phyloP scores from a whole-genome alignment of 805 yeast genomes.

The Candida railenensis region DNA sequence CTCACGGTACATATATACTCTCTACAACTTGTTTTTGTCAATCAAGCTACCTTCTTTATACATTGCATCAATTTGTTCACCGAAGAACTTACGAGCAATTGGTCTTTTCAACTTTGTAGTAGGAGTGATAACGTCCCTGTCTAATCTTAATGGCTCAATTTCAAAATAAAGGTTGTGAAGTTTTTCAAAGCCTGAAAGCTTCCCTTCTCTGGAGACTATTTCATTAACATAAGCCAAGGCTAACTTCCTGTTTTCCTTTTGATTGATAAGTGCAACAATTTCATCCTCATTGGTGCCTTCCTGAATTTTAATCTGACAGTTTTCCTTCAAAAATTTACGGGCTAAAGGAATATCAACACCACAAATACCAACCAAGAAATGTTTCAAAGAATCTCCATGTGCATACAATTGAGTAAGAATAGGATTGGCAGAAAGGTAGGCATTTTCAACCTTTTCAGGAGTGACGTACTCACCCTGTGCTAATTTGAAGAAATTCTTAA shows the following conservation, averaged over 20 bases:
- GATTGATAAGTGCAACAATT: slow-evolving; percentile 11
- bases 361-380: slow-evolving; percentile 29
- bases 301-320: slow-evolving; percentile 13
- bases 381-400: slow-evolving; percentile 31
- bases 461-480: slow-evolving; percentile 45
- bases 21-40: slow-evolving; percentile 17
- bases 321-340: slow-evolving; percentile 16
- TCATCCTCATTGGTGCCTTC: slow-evolving; percentile 11
- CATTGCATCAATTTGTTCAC: slow-evolving; percentile 21
- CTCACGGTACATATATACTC: background rate
- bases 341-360: slow-evolving; percentile 23
- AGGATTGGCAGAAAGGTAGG: slow-evolving; percentile 30
- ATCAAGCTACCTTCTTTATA: slow-evolving; percentile 32
- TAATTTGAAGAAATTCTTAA: slow-evolving; percentile 45
- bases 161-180: slow-evolving; percentile 52
- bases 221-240: slow-evolving; percentile 24
- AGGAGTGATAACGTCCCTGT: slow-evolving; percentile 65
- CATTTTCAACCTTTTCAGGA: slow-evolving; percentile 40
- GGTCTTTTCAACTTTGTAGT: slow-evolving; percentile 54
- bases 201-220: slow-evolving; percentile 20
- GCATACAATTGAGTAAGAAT: slow-evolving; percentile 26
- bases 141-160: slow-evolving; percentile 61
- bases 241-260: slow-evolving; percentile 14
- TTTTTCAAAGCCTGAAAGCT: slow-evolving; percentile 63
- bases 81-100: slow-evolving; percentile 25